Percentiles rank a stretch among this genome's conserved stretches.
Conservation (phyloP, 176 grass and related monocot genomes). For the Lolium perenne region DNA sequence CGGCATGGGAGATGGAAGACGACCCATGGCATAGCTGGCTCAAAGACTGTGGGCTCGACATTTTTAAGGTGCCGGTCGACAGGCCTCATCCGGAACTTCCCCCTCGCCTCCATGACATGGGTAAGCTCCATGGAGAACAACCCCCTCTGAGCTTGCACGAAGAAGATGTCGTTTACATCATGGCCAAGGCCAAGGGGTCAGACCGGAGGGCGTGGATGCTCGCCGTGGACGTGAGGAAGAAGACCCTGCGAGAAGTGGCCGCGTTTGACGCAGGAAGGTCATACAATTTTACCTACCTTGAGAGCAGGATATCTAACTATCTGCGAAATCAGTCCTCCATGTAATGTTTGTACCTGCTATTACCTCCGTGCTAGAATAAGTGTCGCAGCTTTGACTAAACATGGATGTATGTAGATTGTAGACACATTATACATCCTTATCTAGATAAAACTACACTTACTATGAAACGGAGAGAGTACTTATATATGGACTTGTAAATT, state of each 20-base stretch:
- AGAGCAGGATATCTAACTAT: conserved; percentile 31
- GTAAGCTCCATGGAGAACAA: background rate
- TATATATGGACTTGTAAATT: background rate
- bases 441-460: too few relatives aligned
- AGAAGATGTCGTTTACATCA: background rate
- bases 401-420: too few relatives aligned
- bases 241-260: background rate
- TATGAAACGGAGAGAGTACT: too few relatives aligned
- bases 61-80: background rate
- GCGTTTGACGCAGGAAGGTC: background rate
- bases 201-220: background rate
- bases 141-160: background rate
- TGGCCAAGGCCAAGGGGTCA: background rate
- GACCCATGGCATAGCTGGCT: background rate
- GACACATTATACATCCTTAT: too few relatives aligned
- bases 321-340: background rate
- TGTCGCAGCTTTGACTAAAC: too few relatives aligned
- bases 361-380: too few relatives aligned
- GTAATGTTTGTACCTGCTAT: background rate
- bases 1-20: background rate
- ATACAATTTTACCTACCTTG: background rate
- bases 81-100: background rate
- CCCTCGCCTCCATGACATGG: background rate
- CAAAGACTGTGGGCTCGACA: background rate
- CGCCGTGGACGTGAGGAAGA: background rate